These are phyloP conservation scores for Aureobasidium namibiae DNA, from an alignment of 2,329 filamentous ascomycete species.

Conservation along the genomic window DNA sequence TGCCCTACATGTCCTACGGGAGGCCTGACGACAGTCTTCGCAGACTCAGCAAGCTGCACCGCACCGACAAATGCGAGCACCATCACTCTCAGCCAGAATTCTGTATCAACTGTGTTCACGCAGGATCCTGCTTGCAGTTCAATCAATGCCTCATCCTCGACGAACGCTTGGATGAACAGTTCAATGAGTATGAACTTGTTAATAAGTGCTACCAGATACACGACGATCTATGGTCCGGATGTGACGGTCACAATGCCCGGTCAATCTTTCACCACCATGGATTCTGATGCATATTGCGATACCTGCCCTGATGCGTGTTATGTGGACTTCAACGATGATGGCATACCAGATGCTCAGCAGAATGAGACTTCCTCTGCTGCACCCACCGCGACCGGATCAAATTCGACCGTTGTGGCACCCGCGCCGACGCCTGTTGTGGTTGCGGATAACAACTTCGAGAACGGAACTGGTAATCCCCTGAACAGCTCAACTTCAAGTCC, in stretches of 20 bases:
- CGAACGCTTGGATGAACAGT: too few species aligned
- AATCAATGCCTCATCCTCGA: background rate
- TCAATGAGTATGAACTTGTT: background rate
- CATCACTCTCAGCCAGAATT: background rate
- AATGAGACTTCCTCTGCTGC: background rate
- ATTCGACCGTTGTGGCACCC: background rate
- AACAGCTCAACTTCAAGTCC: background rate
- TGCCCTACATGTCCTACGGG: background rate
- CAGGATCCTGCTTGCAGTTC: background rate
- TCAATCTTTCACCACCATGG: background rate
- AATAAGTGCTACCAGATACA: background rate
- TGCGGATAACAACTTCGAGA: conserved; percentile 1
- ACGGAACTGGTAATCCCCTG: background rate
- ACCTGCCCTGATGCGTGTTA: conserved; percentile 1
- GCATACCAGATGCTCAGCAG: background rate
- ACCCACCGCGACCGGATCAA: background rate
- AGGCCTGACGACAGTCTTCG: background rate
- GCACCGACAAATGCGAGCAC: background rate
- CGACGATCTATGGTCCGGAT: background rate
- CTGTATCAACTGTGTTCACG: background rate
- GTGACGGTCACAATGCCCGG: conserved; percentile 1
- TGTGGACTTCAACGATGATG: conserved; percentile 5
- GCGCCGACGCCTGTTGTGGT: background rate
- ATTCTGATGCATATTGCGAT: background rate
- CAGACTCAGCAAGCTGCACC: background rate